Base-by-base conservation (phyloP, 805 yeast species). In the Candida palmyrensis region DNA sequence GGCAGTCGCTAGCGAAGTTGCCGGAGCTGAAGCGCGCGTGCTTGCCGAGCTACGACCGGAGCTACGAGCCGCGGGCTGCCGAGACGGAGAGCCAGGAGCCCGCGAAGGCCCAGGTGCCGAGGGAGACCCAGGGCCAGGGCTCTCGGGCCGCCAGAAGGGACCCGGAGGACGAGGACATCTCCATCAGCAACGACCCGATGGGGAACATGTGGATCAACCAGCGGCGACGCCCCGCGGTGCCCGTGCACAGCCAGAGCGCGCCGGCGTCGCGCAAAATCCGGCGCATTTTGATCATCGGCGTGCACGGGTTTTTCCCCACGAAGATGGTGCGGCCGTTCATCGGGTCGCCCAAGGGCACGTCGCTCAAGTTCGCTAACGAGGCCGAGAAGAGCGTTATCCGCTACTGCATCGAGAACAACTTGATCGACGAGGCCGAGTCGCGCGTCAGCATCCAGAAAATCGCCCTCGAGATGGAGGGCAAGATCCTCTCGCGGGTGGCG, bases 271-370 rank as follows among this genome's bases (percentile, higher is more conserved):
- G 40, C 15, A 53, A 43, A 25, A 59, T 74, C 35, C 73, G 74
- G 37, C 76, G 78, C 41, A 84, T 84, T 0, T 70, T 90, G 19
- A 82, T 92, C 22, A 77, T 90, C 38, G 98, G 98, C 0, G 89
- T 90, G 2, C 98, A 90, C 60, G 98, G 98, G 1, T 90, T 89
- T 50, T 90, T 92, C 62, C 98, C 98, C 0, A 83, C 87, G 2
- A 76, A 73, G 41, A 79, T 87, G 70, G 66, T 92, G 44, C 62
- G 98, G 32, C 88, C 95, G 1, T 49, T 90, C 11, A 79, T 90
- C 32, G 98, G 98, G 2, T 88, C 89, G 41, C 98, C 98, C 3
- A 92, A 94, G 14, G 98, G 98, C 0, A 90, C 98, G 0, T 90
- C 97, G 0, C 69, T 82, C 29, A 82, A 82, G 51, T 92, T 90